phyloP scores from a whole-genome alignment of 768 basidiomycete genomes.

The Naematelia aurantialba region DNA sequence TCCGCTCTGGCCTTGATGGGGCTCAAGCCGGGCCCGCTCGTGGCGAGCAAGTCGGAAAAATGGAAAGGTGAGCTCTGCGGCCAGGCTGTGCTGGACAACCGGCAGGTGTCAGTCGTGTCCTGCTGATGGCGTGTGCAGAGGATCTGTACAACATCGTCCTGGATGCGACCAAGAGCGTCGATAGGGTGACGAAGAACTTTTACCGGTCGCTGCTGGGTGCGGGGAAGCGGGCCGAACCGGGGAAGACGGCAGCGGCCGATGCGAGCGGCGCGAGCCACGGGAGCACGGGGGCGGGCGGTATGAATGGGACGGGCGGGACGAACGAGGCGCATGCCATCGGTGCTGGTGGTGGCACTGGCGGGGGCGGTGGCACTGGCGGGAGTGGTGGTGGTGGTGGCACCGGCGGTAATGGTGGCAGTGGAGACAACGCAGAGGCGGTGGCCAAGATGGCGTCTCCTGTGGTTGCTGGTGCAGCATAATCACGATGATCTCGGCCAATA shows the following conservation, averaged over 20 bases:
- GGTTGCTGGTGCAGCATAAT: too few relatives aligned
- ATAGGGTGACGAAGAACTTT: slow-evolving; percentile 9
- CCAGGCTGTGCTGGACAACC: too few relatives aligned
- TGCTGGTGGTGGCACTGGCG: background rate
- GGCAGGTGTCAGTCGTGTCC: background rate
- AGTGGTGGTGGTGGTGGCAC: too few relatives aligned
- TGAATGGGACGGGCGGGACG: background rate
- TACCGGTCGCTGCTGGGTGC: slow-evolving; percentile 8
- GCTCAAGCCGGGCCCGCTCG: slow-evolving; percentile 14
- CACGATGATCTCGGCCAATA: too few relatives aligned
- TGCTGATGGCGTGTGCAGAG: slow-evolving; percentile 5
- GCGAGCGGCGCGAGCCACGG: background rate
- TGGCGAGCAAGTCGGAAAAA: slow-evolving; percentile 14
- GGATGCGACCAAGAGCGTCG: slow-evolving; percentile 6
- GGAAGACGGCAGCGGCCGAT: background rate
- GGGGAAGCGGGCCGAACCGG: background rate
- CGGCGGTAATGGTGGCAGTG: too few relatives aligned
- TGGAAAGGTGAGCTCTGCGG: slow-evolving; percentile 44
- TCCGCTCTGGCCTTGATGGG: slow-evolving; percentile 20
- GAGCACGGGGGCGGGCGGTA: background rate
- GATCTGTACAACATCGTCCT: slow-evolving; percentile 15
- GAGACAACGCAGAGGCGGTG: too few relatives aligned
- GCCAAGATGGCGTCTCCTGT: too few relatives aligned
- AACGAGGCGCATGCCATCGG: background rate
- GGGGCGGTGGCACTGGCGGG: background rate